A percentile compares a stretch with the other conserved stretches of the same genome.
These are phyloP conservation scores for Kernera saxatilis DNA, from an alignment of 345 rosid species.

Conservation along the genomic window DNA sequence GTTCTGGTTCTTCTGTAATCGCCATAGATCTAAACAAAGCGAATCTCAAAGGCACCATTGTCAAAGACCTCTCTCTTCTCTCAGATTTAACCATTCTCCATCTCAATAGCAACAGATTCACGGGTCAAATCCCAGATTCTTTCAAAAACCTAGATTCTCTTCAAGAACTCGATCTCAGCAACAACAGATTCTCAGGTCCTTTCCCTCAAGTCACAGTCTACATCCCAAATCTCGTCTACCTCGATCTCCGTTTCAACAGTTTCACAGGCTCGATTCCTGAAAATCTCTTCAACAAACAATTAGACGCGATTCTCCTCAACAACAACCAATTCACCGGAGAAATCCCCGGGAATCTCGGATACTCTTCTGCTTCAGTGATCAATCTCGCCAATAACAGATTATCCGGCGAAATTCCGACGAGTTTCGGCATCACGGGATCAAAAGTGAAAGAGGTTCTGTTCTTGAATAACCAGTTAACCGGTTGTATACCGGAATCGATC, in stretches of 20 bases:
- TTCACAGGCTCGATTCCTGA: constrained; percentile 72
- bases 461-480: constrained; percentile 72
- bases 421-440: constrained; percentile 47
- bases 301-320: constrained; percentile 84
- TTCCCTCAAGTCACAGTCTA: constrained; percentile 48
- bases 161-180: constrained; percentile 81
- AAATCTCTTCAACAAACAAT: constrained; percentile 59
- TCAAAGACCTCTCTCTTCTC: constrained; percentile 57
- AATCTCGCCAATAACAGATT: constrained; percentile 74
- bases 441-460: constrained; percentile 64
- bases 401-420: constrained; percentile 57
- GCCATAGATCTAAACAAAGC: constrained; percentile 85
- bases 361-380: constrained; percentile 73
- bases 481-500: constrained; percentile 78
- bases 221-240: constrained; percentile 63
- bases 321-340: constrained; percentile 63
- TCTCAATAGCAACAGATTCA: constrained; percentile 75
- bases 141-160: constrained; percentile 50
- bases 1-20: constrained; percentile 30
- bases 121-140: constrained; percentile 56
- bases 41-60: constrained; percentile 69
- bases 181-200: constrained; percentile 66
- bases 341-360: constrained; percentile 63
- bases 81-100: constrained; percentile 63
- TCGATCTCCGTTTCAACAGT: constrained; percentile 82